These are phyloP conservation scores for Neurospora sp. DNA, from an alignment of 495 filamentous ascomycete genomes.

Conservation along the genomic window DNA sequence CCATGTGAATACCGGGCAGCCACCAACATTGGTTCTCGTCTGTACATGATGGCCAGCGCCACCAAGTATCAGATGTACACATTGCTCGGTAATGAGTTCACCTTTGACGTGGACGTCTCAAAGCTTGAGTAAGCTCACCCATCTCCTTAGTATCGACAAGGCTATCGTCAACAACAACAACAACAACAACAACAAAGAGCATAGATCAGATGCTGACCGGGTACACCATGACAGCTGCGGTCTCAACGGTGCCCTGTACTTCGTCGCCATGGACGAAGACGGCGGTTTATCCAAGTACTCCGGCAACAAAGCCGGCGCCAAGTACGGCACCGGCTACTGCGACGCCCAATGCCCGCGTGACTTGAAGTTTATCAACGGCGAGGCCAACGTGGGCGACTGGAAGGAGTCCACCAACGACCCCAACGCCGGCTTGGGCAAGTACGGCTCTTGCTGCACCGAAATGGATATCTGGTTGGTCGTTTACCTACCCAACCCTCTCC, in stretches of 20 bases:
- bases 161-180: neutral
- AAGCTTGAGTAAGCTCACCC: constrained; percentile 15
- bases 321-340: constrained; percentile 49
- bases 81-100: constrained; percentile 43
- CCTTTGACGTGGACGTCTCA: constrained; percentile 47
- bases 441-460: constrained; percentile 60
- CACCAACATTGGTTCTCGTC: constrained; percentile 40
- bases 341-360: constrained; percentile 44
- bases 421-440: constrained; percentile 46
- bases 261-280: constrained; percentile 44
- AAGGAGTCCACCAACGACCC: constrained; percentile 41
- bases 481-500: neutral
- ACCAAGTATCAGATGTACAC: constrained; percentile 47
- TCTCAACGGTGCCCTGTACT: constrained; percentile 47
- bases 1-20: constrained; percentile 5
- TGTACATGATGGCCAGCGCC: constrained; percentile 42
- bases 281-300: constrained; percentile 39
- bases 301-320: constrained; percentile 45
- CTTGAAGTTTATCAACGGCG: constrained; percentile 38
- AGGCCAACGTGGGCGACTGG: constrained; percentile 51
- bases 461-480: constrained; percentile 48
- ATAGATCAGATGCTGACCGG: constrained; percentile 39
- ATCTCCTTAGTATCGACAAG: neutral
- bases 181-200: constrained; percentile 22
- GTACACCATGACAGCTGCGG: constrained; percentile 26